phyloP scores from a whole-genome alignment of 2,329 filamentous ascomycete genomes.

The Camptophora hylomeconis region DNA sequence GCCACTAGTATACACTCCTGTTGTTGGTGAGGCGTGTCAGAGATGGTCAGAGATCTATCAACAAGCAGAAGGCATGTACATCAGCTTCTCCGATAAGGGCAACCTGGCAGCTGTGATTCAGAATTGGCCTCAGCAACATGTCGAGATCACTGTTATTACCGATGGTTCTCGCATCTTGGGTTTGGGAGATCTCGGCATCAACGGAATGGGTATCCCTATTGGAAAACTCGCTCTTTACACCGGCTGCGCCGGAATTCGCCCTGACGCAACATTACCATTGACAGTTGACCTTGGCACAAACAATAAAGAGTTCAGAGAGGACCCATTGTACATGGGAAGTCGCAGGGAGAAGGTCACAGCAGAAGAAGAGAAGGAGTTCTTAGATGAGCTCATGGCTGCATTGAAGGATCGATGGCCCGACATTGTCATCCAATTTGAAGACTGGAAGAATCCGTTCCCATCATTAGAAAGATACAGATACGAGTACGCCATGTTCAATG shows the following conservation, averaged over 20 bases:
- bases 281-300: constrained; percentile 51
- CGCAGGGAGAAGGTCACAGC: constrained; percentile 67
- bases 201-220: constrained; percentile 95
- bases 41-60: constrained; percentile 95
- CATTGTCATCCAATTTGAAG: constrained; percentile 83
- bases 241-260: constrained; percentile 86
- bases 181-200: constrained; percentile 87
- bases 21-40: constrained; percentile 83
- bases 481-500: constrained; percentile 91
- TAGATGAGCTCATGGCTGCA: constrained; percentile 95
- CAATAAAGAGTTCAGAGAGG: constrained; percentile 53
- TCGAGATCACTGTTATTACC: constrained; percentile 93
- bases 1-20: constrained; percentile 38
- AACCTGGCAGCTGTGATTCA: constrained; percentile 76
- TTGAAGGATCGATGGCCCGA: constrained; percentile 63
- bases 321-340: constrained; percentile 84
- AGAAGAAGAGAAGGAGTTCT: constrained; percentile 73
- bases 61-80: constrained; percentile 82
- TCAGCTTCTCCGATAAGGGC: constrained; percentile 87
- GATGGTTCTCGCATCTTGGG: constrained; percentile 87
- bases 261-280: constrained; percentile 51
- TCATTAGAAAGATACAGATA: constrained; percentile 83
- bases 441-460: constrained; percentile 95
- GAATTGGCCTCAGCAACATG: constrained; percentile 83
- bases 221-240: constrained; percentile 94